Conservation (phyloP, 2,329 filamentous ascomycete species). For the Cyphellophora attinorum region DNA sequence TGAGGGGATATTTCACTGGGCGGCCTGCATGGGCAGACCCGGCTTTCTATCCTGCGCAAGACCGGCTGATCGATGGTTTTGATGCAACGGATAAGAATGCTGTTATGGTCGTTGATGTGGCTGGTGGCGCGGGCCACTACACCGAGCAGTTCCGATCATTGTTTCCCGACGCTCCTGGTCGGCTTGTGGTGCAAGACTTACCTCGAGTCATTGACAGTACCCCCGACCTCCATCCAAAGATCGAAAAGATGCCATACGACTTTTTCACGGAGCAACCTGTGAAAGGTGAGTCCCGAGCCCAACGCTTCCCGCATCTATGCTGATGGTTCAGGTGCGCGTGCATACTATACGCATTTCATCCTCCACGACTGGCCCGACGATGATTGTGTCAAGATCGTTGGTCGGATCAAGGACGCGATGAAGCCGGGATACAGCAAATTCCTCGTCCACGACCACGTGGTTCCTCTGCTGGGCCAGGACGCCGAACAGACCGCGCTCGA, state of each 20-base stretch:
- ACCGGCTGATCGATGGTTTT: too few relatives aligned
- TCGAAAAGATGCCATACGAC: slow-evolving; percentile 19
- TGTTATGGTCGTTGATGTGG: slow-evolving; percentile 22
- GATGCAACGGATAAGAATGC: slow-evolving; percentile 5
- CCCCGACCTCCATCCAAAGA: slow-evolving; percentile 14
- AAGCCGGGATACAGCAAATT: slow-evolving; percentile 1
- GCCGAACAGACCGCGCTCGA: too few relatives aligned
- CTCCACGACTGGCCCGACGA: slow-evolving; percentile 28
- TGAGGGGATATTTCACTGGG: too few relatives aligned
- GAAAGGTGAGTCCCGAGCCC: slow-evolving; percentile 14
- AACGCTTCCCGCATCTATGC: background rate
- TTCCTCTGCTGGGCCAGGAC: too few relatives aligned
- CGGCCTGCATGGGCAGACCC: too few relatives aligned
- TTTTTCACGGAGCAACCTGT: slow-evolving; percentile 23
- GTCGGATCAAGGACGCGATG: background rate
- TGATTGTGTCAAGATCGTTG: slow-evolving; percentile 23
- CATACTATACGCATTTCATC: slow-evolving; percentile 27
- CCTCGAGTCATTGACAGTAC: slow-evolving; percentile 22
- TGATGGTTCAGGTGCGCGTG: slow-evolving; percentile 23
- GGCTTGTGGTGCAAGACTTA: slow-evolving; percentile 29
- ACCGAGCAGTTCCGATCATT: slow-evolving; percentile 12
- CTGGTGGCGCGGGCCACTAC: slow-evolving; percentile 18
- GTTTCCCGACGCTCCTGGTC: slow-evolving; percentile 9
- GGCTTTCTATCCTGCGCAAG: too few relatives aligned
- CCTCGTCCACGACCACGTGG: background rate